Base-by-base conservation (phyloP, 2,329 filamentous ascomycete species). In the Macrophomina tecta region DNA sequence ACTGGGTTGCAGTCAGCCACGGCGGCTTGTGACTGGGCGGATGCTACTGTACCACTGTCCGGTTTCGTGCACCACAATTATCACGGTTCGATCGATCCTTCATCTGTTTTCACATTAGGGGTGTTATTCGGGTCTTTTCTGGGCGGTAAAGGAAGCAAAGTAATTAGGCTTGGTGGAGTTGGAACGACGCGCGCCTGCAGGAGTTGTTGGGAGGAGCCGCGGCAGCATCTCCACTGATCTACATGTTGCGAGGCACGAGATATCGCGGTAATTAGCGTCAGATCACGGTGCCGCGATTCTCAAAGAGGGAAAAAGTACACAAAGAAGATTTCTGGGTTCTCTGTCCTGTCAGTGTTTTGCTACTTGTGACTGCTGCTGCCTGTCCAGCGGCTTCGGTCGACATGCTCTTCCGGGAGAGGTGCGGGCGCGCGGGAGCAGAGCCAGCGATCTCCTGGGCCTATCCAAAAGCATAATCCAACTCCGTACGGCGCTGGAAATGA, bases 231-330 rank as follows among this genome's bases (percentile, higher is more conserved):
- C 60, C 28, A 63, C 42, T 60, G 60, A 63, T 49, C 45, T 64
- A 38, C 46, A 53, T 30, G 38, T 40, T 16, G 61, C 23, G 49
- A 42, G 14, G 48, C 61, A 53, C 48, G 61, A 64, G 46, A 53
- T 64, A 40, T 28, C 61, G 48, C 61, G 32, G 61, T 64, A 53
- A 64, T 64, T 53, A 64, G 61, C 48, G 61, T 52, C 61, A 53
- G 61, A 64, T 64, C 48, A 32, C 18, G 48, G 30, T n/a, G 58
- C 30, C 40, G 5, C 30, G 32, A 48, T 62, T 28, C 45, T 36
- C 45, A 36, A 34, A 48, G 58, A 62, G 58, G 58, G 46, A 62
- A 62, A 62, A 62, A 48, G 42, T 38, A 48, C 45, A 61, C 55
- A 62, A 62, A 48, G 58, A 62, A 62, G 45, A 45, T 62, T 49